Percentiles rank a stretch among this genome's conserved stretches.
Evolutionary conservation across 2,329 filamentous ascomycete species (phyloP).

Genomic region (Clathrospora elynae): DNA sequence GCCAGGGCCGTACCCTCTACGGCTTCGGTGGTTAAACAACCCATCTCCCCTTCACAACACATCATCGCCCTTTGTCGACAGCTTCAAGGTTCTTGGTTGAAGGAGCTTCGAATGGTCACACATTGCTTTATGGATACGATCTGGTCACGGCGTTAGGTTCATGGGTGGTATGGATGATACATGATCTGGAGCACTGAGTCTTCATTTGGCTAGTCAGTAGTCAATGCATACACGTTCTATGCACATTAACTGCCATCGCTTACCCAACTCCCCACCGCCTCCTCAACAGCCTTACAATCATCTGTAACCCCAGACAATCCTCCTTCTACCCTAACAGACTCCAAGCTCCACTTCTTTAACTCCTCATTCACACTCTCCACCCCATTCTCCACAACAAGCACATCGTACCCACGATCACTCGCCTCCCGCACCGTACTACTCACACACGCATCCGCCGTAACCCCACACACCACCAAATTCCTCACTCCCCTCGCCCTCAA

Average conservation of each 20-base stretch:
- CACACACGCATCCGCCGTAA: conserved; percentile 63
- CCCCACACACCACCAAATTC: conserved; percentile 60
- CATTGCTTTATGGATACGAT: conserved; percentile 36
- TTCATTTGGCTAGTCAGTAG: conserved; percentile 30
- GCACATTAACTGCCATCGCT: not conserved
- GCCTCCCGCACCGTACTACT: conserved; percentile 62
- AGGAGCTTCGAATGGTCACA: conserved; percentile 26
- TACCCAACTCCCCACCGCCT: conserved; percentile 34
- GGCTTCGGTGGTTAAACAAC: conserved; percentile 87
- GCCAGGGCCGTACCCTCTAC: conserved; percentile 75
- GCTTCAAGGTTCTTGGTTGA: conserved; percentile 17
- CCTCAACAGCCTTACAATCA: conserved; percentile 25
- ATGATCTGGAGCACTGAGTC: conserved; percentile 30
- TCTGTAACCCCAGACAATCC: conserved; percentile 39
- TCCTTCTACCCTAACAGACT: conserved; percentile 34
- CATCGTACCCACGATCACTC: conserved; percentile 61
- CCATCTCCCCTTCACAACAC: conserved; percentile 22
- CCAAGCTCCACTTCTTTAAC: conserved; percentile 38
- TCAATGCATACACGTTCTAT: conserved; percentile 34
- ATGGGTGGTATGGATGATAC: conserved; percentile 33
- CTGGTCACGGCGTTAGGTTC: conserved; percentile 38
- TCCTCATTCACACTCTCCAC: conserved; percentile 39
- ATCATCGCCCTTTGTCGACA: conserved; percentile 14
- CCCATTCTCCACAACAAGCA: conserved; percentile 58
- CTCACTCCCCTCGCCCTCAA: conserved; percentile 58